Evolutionary conservation across 2,329 filamentous ascomycete genomes (phyloP).

Genomic region (Biscogniauxia sp.): DNA sequence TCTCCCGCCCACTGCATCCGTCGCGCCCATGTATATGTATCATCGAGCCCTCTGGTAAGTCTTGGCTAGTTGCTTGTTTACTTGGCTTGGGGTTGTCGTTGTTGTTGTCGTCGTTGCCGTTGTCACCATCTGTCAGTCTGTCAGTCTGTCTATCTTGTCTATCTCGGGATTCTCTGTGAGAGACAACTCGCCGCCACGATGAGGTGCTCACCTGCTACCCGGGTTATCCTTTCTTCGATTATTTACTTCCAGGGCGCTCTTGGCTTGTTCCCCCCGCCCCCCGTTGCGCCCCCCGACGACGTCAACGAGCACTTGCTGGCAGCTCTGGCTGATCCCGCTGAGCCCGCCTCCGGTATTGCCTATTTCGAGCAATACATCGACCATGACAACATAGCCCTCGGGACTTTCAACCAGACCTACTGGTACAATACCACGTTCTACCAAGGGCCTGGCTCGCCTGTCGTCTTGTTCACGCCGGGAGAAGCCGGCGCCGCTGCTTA

Average conservation of each 20-base stretch:
- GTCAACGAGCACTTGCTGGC: conserved; percentile 13
- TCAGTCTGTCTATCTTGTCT: too few species aligned
- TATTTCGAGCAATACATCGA: conserved; percentile 57
- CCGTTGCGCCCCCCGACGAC: conserved; percentile 13
- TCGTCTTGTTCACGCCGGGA: conserved; percentile 52
- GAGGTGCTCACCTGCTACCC: conserved; percentile 4
- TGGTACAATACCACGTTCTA: conserved; percentile 48
- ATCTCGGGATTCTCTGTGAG: too few species aligned
- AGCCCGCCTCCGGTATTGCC: conserved; percentile 14
- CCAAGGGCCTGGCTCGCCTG: conserved; percentile 52
- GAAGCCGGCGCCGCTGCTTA: conserved; percentile 48
- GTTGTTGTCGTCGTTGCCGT: too few species aligned
- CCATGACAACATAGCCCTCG: conserved; percentile 53
- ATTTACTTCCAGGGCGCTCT: conserved; percentile 12
- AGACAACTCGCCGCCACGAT: conserved; percentile 5
- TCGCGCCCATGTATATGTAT: background rate
- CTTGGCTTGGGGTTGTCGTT: background rate
- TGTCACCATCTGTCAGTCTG: too few species aligned
- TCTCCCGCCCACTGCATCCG: background rate
- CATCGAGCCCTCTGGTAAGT: background rate
- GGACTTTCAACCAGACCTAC: conserved; percentile 53
- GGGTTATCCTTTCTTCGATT: conserved; percentile 1
- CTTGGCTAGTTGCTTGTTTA: background rate
- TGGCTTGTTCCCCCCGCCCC: conserved; percentile 17
- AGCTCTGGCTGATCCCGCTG: conserved; percentile 13